Evolutionary conservation across 2,329 filamentous ascomycete genomes (phyloP).

Genomic region (Penicillium sp.): DNA sequence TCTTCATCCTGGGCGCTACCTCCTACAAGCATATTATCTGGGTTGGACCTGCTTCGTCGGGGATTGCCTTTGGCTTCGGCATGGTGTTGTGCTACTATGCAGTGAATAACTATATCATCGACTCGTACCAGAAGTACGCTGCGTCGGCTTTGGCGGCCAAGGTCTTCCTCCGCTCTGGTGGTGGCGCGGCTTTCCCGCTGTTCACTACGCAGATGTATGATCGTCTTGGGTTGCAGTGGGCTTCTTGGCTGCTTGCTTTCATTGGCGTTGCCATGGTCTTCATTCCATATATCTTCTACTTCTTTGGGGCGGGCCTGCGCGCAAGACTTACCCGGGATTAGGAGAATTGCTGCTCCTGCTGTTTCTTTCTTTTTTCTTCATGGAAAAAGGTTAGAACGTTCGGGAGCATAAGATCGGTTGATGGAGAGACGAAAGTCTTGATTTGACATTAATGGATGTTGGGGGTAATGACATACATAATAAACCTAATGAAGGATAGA

Average conservation of each 20-base stretch:
- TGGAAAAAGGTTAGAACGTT: not conserved
- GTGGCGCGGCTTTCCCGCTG: slow-evolving; percentile 63
- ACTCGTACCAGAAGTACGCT: slow-evolving; percentile 43
- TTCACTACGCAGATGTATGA: slow-evolving; percentile 71
- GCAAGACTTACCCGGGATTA: slow-evolving; percentile 7
- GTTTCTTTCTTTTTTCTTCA: not conserved
- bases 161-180: slow-evolving; percentile 46
- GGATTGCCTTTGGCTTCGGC: slow-evolving; percentile 63
- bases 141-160: slow-evolving; percentile 40
- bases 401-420: not conserved
- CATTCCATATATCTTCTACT: slow-evolving; percentile 18
- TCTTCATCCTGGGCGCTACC: slow-evolving; percentile 56
- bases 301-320: slow-evolving; percentile 14
- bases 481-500: not conserved
- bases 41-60: slow-evolving; percentile 50
- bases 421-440: not conserved
- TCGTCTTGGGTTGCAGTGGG: slow-evolving; percentile 64
- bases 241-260: slow-evolving; percentile 59
- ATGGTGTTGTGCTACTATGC: slow-evolving; percentile 73
- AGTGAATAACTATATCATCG: slow-evolving; percentile 65
- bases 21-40: slow-evolving; percentile 51
- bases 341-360: not conserved
- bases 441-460: not conserved
- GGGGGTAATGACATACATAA: not conserved
- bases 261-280: slow-evolving; percentile 19